phyloP scores from a whole-genome alignment of 2,329 filamentous ascomycete species.

The Mollisiaceae sp. region DNA sequence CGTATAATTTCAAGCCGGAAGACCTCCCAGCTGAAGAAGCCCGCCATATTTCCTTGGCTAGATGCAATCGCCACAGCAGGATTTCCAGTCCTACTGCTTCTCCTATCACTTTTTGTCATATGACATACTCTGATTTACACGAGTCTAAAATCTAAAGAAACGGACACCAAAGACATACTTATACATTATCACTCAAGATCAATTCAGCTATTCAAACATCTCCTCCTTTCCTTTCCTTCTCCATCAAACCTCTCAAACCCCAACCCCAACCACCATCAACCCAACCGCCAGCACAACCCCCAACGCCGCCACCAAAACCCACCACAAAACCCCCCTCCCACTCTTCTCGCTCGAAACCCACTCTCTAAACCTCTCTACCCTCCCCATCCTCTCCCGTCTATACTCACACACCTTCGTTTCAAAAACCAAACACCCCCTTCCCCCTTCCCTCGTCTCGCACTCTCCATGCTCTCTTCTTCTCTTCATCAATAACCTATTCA shows the following conservation, averaged over 20 bases:
- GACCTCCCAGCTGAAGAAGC: slow-evolving; percentile 56
- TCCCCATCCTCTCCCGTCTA: slow-evolving; percentile 22
- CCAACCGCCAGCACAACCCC: slow-evolving; percentile 24
- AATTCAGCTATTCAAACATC: too few species aligned
- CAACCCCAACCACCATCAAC: neutral
- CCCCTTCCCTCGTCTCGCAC: slow-evolving; percentile 51
- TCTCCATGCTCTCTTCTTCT: slow-evolving; percentile 64
- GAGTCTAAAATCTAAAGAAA: too few species aligned
- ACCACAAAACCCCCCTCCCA: slow-evolving; percentile 21
- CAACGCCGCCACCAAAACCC: slow-evolving; percentile 27
- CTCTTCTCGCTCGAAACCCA: slow-evolving; percentile 2
- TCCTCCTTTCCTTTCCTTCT: too few species aligned
- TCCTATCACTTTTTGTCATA: slow-evolving; percentile 12
- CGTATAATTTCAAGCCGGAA: slow-evolving; percentile 55
- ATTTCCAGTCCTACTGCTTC: slow-evolving; percentile 17
- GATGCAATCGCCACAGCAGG: neutral
- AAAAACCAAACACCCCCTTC: slow-evolving; percentile 40
- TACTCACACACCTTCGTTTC: slow-evolving; percentile 35
- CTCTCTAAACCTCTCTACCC: slow-evolving; percentile 9
- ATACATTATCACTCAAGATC: too few species aligned
- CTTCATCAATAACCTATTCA: slow-evolving; percentile 60
- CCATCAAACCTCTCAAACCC: too few species aligned
- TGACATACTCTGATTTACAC: slow-evolving; percentile 1
- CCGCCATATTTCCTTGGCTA: slow-evolving; percentile 41
- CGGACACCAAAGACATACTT: too few species aligned